These are phyloP conservation scores for Phaffomyces opuntiae DNA, from an alignment of 805 yeast genomes.

Conservation along the genomic window DNA sequence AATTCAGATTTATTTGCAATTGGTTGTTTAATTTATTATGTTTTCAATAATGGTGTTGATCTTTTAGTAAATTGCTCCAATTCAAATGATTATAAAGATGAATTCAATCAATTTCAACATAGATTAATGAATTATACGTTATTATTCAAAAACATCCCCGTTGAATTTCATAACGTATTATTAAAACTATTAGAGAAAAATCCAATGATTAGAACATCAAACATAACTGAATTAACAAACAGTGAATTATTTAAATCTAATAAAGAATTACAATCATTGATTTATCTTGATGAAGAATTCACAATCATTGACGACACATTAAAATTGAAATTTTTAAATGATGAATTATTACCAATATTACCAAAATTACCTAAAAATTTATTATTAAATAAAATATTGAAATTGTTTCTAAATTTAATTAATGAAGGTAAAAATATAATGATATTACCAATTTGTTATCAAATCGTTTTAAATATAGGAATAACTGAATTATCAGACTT, in stretches of 20 bases:
- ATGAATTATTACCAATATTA: constrained; percentile 5
- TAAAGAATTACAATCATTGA: constrained; percentile 4
- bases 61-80: constrained; percentile 41
- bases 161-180: constrained; percentile 38
- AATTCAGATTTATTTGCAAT: constrained; percentile 80
- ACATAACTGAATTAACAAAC: constrained; percentile 57
- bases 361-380: constrained; percentile 4
- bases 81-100: constrained; percentile 54
- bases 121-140: constrained; percentile 33
- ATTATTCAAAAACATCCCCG: constrained; percentile 54
- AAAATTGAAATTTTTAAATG: constrained; percentile 4
- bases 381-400: constrained; percentile 58
- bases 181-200: constrained; percentile 49
- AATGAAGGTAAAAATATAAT: constrained; percentile 27
- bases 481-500: constrained; percentile 55
- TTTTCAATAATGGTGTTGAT: constrained; percentile 47
- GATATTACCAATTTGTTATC: constrained; percentile 40
- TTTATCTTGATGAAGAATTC: constrained; percentile 10
- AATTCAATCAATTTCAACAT: constrained; percentile 40
- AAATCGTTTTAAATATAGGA: constrained; percentile 57
- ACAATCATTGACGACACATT: constrained; percentile 1
- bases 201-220: constrained; percentile 49
- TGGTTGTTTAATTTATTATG: constrained; percentile 66
- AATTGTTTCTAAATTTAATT: constrained; percentile 51
- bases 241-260: constrained; percentile 16